Conservation (phyloP, 2,329 filamentous ascomycete species). For the Beauveria scarabaeidicola region DNA sequence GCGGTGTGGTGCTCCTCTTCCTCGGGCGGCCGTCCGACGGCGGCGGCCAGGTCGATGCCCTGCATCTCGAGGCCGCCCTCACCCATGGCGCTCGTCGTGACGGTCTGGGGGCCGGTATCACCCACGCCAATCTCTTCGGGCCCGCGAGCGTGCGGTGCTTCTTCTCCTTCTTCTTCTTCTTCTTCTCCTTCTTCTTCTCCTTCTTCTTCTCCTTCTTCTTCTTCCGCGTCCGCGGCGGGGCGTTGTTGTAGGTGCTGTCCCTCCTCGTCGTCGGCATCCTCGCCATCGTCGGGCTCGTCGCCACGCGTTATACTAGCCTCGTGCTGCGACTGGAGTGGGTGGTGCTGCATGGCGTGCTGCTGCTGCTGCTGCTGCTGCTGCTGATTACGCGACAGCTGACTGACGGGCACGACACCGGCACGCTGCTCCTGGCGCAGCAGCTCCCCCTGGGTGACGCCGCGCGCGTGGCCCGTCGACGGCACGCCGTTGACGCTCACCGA, state of each 20-base stretch:
- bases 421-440: conserved; percentile 79
- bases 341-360: neutral
- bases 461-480: conserved; percentile 39
- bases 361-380: conserved; percentile 10
- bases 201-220: conserved; percentile 19
- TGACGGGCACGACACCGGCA: conserved; percentile 66
- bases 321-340: conserved; percentile 11
- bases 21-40: conserved; percentile 44
- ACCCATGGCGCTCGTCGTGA: conserved; percentile 31
- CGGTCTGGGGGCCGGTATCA: conserved; percentile 70
- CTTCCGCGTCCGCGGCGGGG: conserved; percentile 13
- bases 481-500: conserved; percentile 66
- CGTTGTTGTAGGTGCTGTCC: neutral
- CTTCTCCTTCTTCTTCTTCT: conserved; percentile 46
- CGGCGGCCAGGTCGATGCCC: conserved; percentile 52
- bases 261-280: conserved; percentile 12
- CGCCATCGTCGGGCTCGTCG: conserved; percentile 8
- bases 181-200: conserved; percentile 23
- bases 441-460: conserved; percentile 73
- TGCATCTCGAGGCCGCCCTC: conserved; percentile 38
- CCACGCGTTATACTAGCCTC: conserved; percentile 12
- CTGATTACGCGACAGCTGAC: conserved; percentile 43
- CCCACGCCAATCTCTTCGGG: conserved; percentile 78
- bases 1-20: conserved; percentile 16
- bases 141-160: conserved; percentile 72